Evolutionary conservation across 2,329 filamentous ascomycete species (phyloP).

Genomic region (Pseudomassariella vexata): DNA sequence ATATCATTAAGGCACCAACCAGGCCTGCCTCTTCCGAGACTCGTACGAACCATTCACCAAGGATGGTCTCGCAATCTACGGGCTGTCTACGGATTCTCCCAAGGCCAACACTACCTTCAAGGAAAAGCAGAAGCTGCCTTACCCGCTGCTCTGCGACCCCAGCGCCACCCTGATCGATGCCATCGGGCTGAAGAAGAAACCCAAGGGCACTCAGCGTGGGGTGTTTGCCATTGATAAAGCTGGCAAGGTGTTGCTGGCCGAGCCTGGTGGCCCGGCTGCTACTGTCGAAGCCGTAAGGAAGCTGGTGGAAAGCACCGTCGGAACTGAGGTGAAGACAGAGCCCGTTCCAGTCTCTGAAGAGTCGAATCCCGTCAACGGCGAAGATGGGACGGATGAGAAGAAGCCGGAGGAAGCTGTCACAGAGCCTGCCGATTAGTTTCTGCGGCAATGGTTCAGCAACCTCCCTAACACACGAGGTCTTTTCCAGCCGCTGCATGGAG

Average conservation of each 20-base stretch:
- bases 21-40: conserved; percentile 92
- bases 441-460: background rate
- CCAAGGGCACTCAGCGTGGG: conserved; percentile 75
- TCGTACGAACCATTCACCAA: conserved; percentile 68
- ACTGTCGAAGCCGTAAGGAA: conserved; percentile 74
- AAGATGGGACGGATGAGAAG: too few relatives aligned
- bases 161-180: conserved; percentile 68
- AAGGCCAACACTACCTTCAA: conserved; percentile 93
- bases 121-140: conserved; percentile 84
- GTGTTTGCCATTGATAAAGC: conserved; percentile 82
- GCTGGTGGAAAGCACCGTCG: conserved; percentile 44
- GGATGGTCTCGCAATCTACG: conserved; percentile 80
- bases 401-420: conserved; percentile 36
- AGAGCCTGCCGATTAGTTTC: conserved; percentile 2
- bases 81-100: conserved; percentile 79
- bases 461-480: conserved; percentile 1
- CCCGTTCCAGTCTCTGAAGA: too few relatives aligned
- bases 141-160: conserved; percentile 81
- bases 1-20: conserved; percentile 68
- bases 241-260: conserved; percentile 71
- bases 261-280: conserved; percentile 69
- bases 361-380: too few relatives aligned
- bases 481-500: too few relatives aligned
- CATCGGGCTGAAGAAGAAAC: conserved; percentile 83
- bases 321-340: conserved; percentile 13